Evolutionary conservation across 257 asterid species (phyloP).

Genomic region (Nicotiana otophora): DNA sequence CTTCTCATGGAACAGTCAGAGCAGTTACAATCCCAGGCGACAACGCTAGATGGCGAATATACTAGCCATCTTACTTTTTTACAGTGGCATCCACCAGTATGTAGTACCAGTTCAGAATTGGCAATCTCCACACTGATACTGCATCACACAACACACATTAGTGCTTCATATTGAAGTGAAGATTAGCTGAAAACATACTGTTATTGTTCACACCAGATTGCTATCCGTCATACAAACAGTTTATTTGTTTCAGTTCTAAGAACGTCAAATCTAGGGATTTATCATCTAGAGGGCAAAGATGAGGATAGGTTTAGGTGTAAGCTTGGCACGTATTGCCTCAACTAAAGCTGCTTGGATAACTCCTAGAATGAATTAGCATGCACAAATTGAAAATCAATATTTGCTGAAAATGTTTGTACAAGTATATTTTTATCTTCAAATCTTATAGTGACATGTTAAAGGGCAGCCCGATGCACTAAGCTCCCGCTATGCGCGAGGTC

Average conservation of each 20-base stretch:
- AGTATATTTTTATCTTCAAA: neutral
- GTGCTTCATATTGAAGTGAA: neutral
- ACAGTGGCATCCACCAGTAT: slow-evolving; percentile 91
- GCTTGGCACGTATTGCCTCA: neutral
- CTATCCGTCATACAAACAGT: too few relatives aligned
- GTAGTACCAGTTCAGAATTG: slow-evolving; percentile 27
- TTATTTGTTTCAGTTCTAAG: neutral
- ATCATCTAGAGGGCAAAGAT: neutral
- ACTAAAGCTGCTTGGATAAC: too few relatives aligned
- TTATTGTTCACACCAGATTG: too few relatives aligned
- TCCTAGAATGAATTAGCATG: neutral
- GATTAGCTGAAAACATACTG: too few relatives aligned
- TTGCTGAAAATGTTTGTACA: neutral
- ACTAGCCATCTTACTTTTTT: slow-evolving; percentile 63
- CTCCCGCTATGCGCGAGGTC: too few relatives aligned
- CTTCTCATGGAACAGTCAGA: slow-evolving; percentile 81
- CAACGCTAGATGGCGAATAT: slow-evolving; percentile 46
- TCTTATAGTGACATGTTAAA: neutral
- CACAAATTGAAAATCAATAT: neutral
- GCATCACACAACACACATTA: neutral
- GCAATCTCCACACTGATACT: neutral
- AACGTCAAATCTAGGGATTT: neutral
- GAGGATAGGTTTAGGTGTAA: neutral
- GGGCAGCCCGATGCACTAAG: too few relatives aligned
- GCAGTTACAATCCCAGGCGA: slow-evolving; percentile 81